Evolutionary conservation across 164 flowering plant genomes (phyloP), one percentile per base, ranked within the genome.

Genomic region (Sextonia rubra): DNA sequence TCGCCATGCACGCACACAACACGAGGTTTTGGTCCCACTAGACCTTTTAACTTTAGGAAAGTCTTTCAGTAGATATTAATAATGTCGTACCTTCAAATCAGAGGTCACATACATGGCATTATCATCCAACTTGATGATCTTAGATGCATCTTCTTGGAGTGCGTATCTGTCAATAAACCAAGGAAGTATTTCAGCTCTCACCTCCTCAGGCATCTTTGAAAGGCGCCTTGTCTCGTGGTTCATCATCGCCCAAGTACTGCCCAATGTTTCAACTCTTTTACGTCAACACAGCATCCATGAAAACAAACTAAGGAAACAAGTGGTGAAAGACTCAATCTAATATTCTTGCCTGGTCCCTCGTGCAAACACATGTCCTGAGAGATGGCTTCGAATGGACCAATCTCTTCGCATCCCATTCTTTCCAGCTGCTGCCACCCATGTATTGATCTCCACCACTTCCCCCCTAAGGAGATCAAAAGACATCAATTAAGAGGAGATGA

Each of bases 211-310:
- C 88, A 90, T 88, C 66, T 90, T 90, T 0, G 91, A 90, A 37
- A 88, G 89, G 14, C 90, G 91, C 75, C 95, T 86, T 3, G 95
- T 88, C 71, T 85, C 47, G 69, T 81, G 69, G 83, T 90, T 86
- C 95, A 90, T 90, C 95, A 89, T 89, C 82, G 87, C 95, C 91
- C 89, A 88, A 3, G 90, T 90, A 81, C 95, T 90, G 91, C 73
- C 75, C 69, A 72, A 77, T 70, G 12, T 37, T 60, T 49, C 52
- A 47, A 65, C 20, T 29, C 17, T 18, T 66, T 64, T 52, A 71
- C 47, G 27, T 72, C 30, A 63, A 12, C 47, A 25, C 18, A n/a
- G 1, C 22, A 7, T 37, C 44, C 11, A 12, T 18, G 12, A 37
- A 32, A 48, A 24, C 52, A 2, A 7, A 37, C 1, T 49, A 67